Percentiles rank a stretch among this genome's conserved stretches.
Conservation (phyloP, 192 early-diverging fungal species). For the Entomortierella beljakovae region DNA sequence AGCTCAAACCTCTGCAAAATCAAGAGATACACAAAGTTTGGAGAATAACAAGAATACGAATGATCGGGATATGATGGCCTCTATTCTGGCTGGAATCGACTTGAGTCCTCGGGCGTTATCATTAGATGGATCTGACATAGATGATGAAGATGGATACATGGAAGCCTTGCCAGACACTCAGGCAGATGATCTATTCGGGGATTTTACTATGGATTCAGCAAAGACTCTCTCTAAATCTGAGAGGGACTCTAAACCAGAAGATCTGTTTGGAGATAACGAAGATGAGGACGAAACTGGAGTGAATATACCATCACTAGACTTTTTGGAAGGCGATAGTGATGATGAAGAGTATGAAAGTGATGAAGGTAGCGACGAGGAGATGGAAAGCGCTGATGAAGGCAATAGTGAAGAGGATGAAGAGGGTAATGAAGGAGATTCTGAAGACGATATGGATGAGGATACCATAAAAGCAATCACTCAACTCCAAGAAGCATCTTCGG, state of each 20-base stretch:
- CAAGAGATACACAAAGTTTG: not conserved
- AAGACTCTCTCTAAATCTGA: slow-evolving; percentile 16
- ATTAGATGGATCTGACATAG: slow-evolving; percentile 38
- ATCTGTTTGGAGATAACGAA: slow-evolving; percentile 42
- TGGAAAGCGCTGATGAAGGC: slow-evolving; percentile 12
- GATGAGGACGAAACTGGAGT: slow-evolving; percentile 11
- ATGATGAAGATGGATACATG: slow-evolving; percentile 17
- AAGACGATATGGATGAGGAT: slow-evolving; percentile 43
- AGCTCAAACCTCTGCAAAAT: not conserved
- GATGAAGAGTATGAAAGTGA: slow-evolving; percentile 29
- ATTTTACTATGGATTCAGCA: slow-evolving; percentile 11
- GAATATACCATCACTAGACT: slow-evolving; percentile 24
- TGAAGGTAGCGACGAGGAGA: slow-evolving; percentile 34
- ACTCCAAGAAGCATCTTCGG: slow-evolving; percentile 20
- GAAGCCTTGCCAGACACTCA: slow-evolving; percentile 31
- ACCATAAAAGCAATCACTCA: slow-evolving; percentile 42
- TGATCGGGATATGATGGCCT: slow-evolving; percentile 51
- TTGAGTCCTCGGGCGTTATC: slow-evolving; percentile 40
- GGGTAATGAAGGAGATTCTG: slow-evolving; percentile 39
- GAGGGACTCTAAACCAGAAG: slow-evolving; percentile 35
- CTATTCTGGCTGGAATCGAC: slow-evolving; percentile 46
- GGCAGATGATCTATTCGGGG: slow-evolving; percentile 46
- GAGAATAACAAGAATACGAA: slow-evolving; percentile 9
- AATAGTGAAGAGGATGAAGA: slow-evolving; percentile 25
- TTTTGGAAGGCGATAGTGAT: slow-evolving; percentile 46